Evolutionary conservation across 148 eudicot species (phyloP).

Genomic region (Camellia granthamiana): DNA sequence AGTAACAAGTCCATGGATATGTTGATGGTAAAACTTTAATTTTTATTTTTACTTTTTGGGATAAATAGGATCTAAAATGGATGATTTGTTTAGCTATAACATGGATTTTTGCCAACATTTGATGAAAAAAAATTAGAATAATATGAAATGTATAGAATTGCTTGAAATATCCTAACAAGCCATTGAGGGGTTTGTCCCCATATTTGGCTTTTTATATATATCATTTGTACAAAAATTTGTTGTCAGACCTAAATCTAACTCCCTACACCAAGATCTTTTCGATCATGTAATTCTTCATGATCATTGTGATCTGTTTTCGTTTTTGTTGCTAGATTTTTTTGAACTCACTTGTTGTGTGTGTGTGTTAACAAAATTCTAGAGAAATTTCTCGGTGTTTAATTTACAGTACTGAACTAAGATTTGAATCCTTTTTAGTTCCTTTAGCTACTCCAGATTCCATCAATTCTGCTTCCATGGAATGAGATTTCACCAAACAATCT

Average conservation of each 20-base stretch:
- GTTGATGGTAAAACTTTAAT: neutral
- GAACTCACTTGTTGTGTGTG: neutral
- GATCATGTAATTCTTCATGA: neutral
- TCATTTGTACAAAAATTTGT: neutral
- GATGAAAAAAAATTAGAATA: neutral
- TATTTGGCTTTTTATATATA: neutral
- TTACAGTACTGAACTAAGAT: constrained; percentile 12
- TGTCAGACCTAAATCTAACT: neutral
- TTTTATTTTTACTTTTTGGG: too few species aligned
- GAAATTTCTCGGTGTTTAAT: neutral
- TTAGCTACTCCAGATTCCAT: constrained; percentile 25
- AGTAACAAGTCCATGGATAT: too few species aligned
- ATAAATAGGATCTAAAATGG: neutral
- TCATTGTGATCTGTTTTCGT: neutral
- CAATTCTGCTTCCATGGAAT: constrained; percentile 14
- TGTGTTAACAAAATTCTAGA: neutral
- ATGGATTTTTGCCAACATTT: neutral
- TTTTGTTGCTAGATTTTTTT: neutral
- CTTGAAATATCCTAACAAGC: neutral
- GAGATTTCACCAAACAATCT: constrained; percentile 34
- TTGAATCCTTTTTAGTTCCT: constrained; percentile 7
- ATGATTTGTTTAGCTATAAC: neutral
- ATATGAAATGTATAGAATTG: neutral
- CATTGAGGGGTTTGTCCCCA: constrained; percentile 20
- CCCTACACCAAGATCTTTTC: neutral